phyloP scores from a whole-genome alignment of 768 basidiomycete genomes.

The Lyophyllum decastes region DNA sequence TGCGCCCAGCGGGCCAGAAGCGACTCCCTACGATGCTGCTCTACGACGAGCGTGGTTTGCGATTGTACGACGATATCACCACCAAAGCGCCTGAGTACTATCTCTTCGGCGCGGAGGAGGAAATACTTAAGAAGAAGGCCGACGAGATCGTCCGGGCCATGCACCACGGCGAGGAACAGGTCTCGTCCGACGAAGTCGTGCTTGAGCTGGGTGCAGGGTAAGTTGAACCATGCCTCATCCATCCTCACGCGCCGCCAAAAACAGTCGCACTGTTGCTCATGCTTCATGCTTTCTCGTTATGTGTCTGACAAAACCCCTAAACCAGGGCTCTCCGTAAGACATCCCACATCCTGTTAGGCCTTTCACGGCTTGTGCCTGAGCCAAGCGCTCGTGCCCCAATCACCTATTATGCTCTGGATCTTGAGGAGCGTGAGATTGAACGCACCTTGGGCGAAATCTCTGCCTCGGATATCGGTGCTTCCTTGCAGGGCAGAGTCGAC shows the following conservation, averaged over 20 bases:
- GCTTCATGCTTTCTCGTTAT: not conserved
- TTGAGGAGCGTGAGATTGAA: slow-evolving; percentile 83
- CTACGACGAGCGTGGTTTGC: slow-evolving; percentile 85
- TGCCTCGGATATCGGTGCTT: slow-evolving; percentile 59
- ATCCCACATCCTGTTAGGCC: slow-evolving; percentile 73
- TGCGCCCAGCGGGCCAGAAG: slow-evolving; percentile 54
- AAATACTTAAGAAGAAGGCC: slow-evolving; percentile 73
- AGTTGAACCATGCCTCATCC: slow-evolving; percentile 26
- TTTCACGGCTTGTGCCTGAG: slow-evolving; percentile 55
- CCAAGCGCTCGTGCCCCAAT: slow-evolving; percentile 46
- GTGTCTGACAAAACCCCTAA: not conserved
- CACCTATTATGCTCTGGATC: slow-evolving; percentile 91
- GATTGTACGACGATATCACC: slow-evolving; percentile 85
- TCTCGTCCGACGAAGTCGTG: slow-evolving; percentile 54
- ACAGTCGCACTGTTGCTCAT: not conserved
- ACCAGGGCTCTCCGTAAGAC: slow-evolving; percentile 85
- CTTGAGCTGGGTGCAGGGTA: slow-evolving; percentile 96
- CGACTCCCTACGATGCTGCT: slow-evolving; percentile 80
- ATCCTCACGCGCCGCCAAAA: not conserved
- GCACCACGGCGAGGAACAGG: slow-evolving; percentile 45
- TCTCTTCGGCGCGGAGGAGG: slow-evolving; percentile 85
- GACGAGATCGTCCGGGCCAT: slow-evolving; percentile 76
- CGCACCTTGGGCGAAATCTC: slow-evolving; percentile 74
- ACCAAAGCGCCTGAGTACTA: slow-evolving; percentile 84
- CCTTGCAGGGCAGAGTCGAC: slow-evolving; percentile 70